Evolutionary conservation across 192 early-diverging fungal genomes (phyloP).

Genomic region (Podila epicladia): DNA sequence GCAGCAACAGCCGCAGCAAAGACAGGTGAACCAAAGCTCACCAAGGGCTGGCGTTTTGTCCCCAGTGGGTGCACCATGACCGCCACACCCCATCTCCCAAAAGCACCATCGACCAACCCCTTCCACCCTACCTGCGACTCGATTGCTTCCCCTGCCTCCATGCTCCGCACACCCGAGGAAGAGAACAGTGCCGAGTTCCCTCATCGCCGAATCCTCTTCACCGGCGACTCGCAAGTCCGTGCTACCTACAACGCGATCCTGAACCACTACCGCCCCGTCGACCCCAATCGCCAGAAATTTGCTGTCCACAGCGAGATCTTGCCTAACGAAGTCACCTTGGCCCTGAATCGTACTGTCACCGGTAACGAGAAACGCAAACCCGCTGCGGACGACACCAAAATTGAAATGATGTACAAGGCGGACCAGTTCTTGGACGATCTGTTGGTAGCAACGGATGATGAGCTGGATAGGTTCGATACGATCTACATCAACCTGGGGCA

Average conservation of each 20-base stretch:
- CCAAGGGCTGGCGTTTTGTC: conserved; percentile 42
- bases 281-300: conserved; percentile 4
- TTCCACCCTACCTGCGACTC: conserved; percentile 26
- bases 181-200: neutral
- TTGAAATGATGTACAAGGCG: conserved; percentile 28
- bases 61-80: conserved; percentile 42
- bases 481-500: conserved; percentile 36
- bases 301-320: conserved; percentile 17
- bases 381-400: conserved; percentile 10
- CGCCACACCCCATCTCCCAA: conserved; percentile 6
- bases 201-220: conserved; percentile 24
- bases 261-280: conserved; percentile 36
- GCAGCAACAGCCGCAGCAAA: neutral
- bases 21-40: neutral
- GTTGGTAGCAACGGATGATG: conserved; percentile 11
- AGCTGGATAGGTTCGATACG: conserved; percentile 25
- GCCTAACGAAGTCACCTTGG: neutral
- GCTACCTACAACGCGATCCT: conserved; percentile 36
- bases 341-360: neutral
- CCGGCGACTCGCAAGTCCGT: conserved; percentile 37
- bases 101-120: conserved; percentile 21
- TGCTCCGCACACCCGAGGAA: conserved; percentile 3
- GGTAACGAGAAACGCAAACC: neutral
- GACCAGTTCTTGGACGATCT: conserved; percentile 35
- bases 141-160: conserved; percentile 13